A percentile compares a stretch with the other conserved stretches of the same genome.
phyloP scores from a whole-genome alignment of 306 rosid genomes.

The peach (Prunus persica) region Prunus_persica_NCBIv2 NC_034016.1:11140001-11140500 shows the following conservation, averaged over 20 bases:
- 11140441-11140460: constrained; percentile 1
- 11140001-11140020: neutral
- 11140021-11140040: constrained; percentile 12
- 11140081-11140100: neutral
- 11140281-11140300: neutral
- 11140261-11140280: neutral
- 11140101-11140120: constrained; percentile 17
- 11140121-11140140: neutral
- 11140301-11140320: neutral
- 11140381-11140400: constrained; percentile 13
- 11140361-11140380: neutral
- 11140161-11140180: constrained; percentile 9
- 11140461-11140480: constrained; percentile 14
- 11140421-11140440: neutral
- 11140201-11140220: constrained; percentile 11
- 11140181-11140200: neutral
- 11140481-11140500: neutral
- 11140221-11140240: neutral
- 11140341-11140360: neutral
- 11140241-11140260: neutral
- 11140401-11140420: neutral
- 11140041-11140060: constrained; percentile 18
- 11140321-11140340: neutral
- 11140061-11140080: neutral
- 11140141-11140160: neutral